Evolutionary conservation across 495 filamentous ascomycete species (phyloP), one percentile per base, ranked within the genome.

Genomic region (Penicillium argentinense): DNA sequence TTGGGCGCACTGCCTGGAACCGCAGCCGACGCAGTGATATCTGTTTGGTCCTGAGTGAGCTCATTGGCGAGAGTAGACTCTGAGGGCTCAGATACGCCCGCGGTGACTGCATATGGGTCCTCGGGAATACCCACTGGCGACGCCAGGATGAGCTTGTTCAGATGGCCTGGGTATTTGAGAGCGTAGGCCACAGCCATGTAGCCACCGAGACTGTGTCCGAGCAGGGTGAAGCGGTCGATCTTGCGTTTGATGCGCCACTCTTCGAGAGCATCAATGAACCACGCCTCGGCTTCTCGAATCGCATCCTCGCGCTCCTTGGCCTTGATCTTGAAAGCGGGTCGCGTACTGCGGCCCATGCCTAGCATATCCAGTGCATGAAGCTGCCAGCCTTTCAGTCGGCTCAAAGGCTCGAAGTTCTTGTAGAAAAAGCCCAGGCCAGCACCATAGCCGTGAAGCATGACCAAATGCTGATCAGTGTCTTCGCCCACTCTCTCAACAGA

Each of bases 381-480:
- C 60, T 87, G 89, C 92, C 92, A 96, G 12, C 90, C 89, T 41
- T 76, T 71, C 3, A 80, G 64, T 9, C 90, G 82, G 44, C 80
- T 89, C 28, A 98, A 67, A 4, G 83, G 82, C 60, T 97, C 93
- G 45, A 95, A 97, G 59, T 97, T 97, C 65, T 91, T 89, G 72
- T 97, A 98, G 73, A 96, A 98, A 62, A 97, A 97, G 4, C 89
- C 93, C 3, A 98, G 72, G 0, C 93, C 93, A 1, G 93, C 93
- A 28, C 95, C 95, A 66, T 97, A 97, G 27, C 93, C 93, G 61
- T 98, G 93, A 9, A 98, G 74, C 85, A 98, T 96, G 16, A 98
- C 91, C n/a, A 98, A 74, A 45, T 91, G 91, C 39, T 91, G 81
- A 9, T 86, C 83, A 5, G 81, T 76, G 23, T 80, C 67, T 50